A percentile compares a stretch with the other conserved stretches of the same genome.
Evolutionary conservation across 805 yeast species (phyloP).

Genomic region (Myxozyma geophila): DNA sequence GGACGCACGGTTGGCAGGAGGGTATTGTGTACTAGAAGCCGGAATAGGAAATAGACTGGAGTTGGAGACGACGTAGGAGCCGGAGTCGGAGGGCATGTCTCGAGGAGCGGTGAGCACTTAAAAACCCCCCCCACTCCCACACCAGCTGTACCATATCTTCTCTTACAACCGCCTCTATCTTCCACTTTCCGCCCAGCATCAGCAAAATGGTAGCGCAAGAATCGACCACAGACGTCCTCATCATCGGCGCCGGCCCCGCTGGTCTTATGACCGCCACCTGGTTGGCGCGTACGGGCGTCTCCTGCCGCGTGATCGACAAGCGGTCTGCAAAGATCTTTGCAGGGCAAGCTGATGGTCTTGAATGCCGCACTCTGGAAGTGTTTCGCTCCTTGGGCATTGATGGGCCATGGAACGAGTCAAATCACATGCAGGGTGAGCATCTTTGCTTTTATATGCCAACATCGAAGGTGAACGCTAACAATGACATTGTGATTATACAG

Average conservation of each 20-base stretch:
- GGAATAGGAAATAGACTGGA: no score
- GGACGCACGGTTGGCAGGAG: no score
- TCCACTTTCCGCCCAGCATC: background rate
- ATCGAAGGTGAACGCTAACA: background rate
- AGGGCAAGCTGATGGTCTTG: slow-evolving; percentile 49
- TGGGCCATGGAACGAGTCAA: slow-evolving; percentile 41
- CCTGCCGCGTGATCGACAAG: slow-evolving; percentile 45
- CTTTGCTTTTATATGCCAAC: background rate
- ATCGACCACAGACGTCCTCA: slow-evolving; percentile 42
- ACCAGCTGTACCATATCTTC: background rate
- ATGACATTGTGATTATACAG: background rate
- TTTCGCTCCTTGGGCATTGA: slow-evolving; percentile 44
- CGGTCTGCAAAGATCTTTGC: slow-evolving; percentile 42
- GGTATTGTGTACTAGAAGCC: no score
- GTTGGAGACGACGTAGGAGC: no score
- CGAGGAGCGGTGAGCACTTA: no score
- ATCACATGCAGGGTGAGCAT: slow-evolving; percentile 44
- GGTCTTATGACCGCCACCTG: slow-evolving; percentile 47
- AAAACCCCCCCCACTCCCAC: background rate
- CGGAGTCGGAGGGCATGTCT: no score
- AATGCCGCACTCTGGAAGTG: slow-evolving; percentile 44
- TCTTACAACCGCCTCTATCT: background rate
- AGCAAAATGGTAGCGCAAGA: slow-evolving; percentile 12
- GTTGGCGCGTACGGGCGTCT: slow-evolving; percentile 44
- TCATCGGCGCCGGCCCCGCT: slow-evolving; percentile 50